Percentiles rank a stretch among this genome's conserved stretches.
Conservation (phyloP, 2,329 filamentous ascomycete species). For the Ascosphaera acerosa region DNA sequence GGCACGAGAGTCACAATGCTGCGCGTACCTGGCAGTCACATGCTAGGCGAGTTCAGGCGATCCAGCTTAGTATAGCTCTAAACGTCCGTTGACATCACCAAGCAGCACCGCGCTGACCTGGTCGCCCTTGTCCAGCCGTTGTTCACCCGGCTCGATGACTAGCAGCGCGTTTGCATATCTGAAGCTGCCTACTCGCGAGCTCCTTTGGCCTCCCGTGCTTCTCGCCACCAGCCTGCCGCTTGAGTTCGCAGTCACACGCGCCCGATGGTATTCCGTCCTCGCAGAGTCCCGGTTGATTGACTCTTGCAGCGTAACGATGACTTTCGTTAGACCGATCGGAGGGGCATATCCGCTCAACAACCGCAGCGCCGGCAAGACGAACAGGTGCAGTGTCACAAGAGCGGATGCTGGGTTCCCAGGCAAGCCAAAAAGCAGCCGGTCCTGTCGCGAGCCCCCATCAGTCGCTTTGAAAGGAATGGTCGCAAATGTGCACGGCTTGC, state of each 20-base stretch:
- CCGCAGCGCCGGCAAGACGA: constrained; percentile 71
- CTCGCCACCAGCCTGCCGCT: constrained; percentile 47
- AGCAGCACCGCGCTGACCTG: constrained; percentile 60
- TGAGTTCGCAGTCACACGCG: constrained; percentile 33
- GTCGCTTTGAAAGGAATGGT: constrained; percentile 42
- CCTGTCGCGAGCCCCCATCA: constrained; percentile 21
- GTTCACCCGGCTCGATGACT: constrained; percentile 26
- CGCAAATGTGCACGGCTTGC: constrained; percentile 92
- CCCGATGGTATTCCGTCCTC: constrained; percentile 78
- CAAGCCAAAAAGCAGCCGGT: constrained; percentile 61
- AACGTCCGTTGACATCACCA: constrained; percentile 21
- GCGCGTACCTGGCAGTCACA: no score
- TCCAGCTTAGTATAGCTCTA: no score
- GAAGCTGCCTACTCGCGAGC: constrained; percentile 69
- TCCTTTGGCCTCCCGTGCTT: constrained; percentile 70
- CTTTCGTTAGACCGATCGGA: constrained; percentile 43
- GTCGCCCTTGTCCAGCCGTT: constrained; percentile 39
- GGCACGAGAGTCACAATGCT: no score
- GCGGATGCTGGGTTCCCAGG: constrained; percentile 89
- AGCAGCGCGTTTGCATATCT: constrained; percentile 71
- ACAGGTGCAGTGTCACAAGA: constrained; percentile 78
- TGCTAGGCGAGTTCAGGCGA: no score
- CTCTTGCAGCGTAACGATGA: constrained; percentile 45
- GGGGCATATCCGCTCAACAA: constrained; percentile 39
- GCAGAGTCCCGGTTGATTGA: constrained; percentile 48